A percentile compares a stretch with the other conserved stretches of the same genome.
phyloP scores from a whole-genome alignment of 202 grass and related monocot genomes.

The Carex arenaria region DNA sequence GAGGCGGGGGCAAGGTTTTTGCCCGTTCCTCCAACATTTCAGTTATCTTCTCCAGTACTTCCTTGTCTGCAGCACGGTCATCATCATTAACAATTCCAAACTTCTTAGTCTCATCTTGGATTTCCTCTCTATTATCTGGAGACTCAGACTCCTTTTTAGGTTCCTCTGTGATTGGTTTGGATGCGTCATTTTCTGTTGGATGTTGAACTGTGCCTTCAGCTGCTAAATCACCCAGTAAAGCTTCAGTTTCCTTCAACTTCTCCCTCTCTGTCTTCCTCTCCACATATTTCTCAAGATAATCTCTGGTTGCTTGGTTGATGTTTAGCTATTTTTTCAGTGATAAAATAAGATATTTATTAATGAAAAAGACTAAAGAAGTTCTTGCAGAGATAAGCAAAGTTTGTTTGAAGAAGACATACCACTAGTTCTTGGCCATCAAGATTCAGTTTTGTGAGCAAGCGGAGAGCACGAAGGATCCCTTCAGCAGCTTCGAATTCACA shows the following conservation, averaged over 20 bases:
- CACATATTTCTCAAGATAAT: constrained; percentile 85
- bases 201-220: constrained; percentile 22
- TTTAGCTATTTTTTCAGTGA: constrained; percentile 52
- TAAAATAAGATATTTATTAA: neutral
- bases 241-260: constrained; percentile 57
- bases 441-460: constrained; percentile 85
- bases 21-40: constrained; percentile 82
- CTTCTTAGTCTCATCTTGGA: constrained; percentile 45
- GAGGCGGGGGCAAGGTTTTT: constrained; percentile 71
- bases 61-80: constrained; percentile 67
- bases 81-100: constrained; percentile 84
- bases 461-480: constrained; percentile 74
- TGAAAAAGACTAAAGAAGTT: neutral
- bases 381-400: neutral
- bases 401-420: constrained; percentile 14
- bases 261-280: constrained; percentile 68
- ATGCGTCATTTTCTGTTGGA: constrained; percentile 39
- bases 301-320: constrained; percentile 85
- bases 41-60: constrained; percentile 47
- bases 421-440: constrained; percentile 92
- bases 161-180: constrained; percentile 45
- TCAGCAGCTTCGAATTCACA: constrained; percentile 97
- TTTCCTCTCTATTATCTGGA: constrained; percentile 37
- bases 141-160: constrained; percentile 39
- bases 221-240: constrained; percentile 28